Evolutionary conservation across 1,284 basidiomycete genomes (phyloP).

Genomic region (Tilletia walkeri): DNA sequence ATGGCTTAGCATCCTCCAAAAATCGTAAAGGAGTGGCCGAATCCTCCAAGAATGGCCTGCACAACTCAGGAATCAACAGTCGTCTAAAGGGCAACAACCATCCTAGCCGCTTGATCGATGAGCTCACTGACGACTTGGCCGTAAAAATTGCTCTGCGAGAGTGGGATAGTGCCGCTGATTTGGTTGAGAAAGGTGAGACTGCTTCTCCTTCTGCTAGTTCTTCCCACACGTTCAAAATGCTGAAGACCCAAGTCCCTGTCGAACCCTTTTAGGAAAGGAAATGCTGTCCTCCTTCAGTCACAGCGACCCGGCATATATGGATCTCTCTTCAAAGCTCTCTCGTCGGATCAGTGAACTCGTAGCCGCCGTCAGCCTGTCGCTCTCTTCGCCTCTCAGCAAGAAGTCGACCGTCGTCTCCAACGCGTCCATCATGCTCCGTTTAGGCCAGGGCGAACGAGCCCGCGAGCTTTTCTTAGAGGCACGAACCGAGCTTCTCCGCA

Average conservation of each 20-base stretch:
- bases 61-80: not conserved
- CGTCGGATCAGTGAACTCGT: constrained; percentile 60
- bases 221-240: too few species aligned
- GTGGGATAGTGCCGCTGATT: constrained; percentile 78
- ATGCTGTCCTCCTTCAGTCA: constrained; percentile 64
- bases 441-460: constrained; percentile 76
- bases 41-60: too few species aligned
- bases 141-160: constrained; percentile 85
- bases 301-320: constrained; percentile 27
- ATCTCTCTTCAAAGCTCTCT: constrained; percentile 30
- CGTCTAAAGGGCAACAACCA: constrained; percentile 39
- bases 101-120: constrained; percentile 72
- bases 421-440: constrained; percentile 70
- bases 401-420: constrained; percentile 74
- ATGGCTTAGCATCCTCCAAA: too few species aligned
- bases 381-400: constrained; percentile 72
- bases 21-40: too few species aligned
- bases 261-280: constrained; percentile 62
- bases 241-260: not conserved
- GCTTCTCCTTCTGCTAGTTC: too few species aligned
- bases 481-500: constrained; percentile 72
- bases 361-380: constrained; percentile 69
- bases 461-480: constrained; percentile 78
- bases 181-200: constrained; percentile 74
- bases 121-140: constrained; percentile 85